phyloP scores from a whole-genome alignment of 352 stramenopile species.

The Phytophthora cryptogea region DNA sequence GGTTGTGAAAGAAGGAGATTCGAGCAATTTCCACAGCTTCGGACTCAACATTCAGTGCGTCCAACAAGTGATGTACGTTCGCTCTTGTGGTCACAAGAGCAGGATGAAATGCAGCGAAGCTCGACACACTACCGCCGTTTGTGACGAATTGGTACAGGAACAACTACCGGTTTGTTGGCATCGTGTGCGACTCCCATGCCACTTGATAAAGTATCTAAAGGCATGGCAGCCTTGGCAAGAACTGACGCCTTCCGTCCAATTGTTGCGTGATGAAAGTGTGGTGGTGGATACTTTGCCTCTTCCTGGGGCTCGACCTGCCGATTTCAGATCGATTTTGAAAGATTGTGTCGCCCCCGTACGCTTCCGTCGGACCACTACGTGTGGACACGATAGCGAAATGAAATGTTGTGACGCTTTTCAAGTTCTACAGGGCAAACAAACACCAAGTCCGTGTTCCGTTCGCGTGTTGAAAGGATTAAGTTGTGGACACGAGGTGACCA shows the following conservation, averaged over 20 bases:
- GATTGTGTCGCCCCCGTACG: constrained; percentile 44
- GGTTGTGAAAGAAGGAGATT: constrained; percentile 36
- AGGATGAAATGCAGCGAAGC: constrained; percentile 58
- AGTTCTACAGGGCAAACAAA: constrained; percentile 27
- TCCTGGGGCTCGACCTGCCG: constrained; percentile 29
- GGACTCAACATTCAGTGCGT: constrained; percentile 52
- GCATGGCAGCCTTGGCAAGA: constrained; percentile 59
- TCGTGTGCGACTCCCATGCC: constrained; percentile 43
- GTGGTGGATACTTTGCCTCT: constrained; percentile 42
- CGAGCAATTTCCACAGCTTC: constrained; percentile 42
- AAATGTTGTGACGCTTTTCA: constrained; percentile 59
- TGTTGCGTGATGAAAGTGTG: constrained; percentile 42
- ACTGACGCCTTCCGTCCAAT: constrained; percentile 17
- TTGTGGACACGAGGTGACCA: constrained; percentile 49
- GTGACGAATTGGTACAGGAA: constrained; percentile 34
- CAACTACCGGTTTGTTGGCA: constrained; percentile 55
- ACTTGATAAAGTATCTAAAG: constrained; percentile 28
- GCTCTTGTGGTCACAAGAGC: constrained; percentile 47
- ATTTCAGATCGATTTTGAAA: constrained; percentile 36
- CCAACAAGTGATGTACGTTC: constrained; percentile 37
- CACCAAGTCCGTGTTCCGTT: constrained; percentile 26
- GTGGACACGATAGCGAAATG: constrained; percentile 63
- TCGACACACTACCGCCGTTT: constrained; percentile 35
- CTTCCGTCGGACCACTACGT: constrained; percentile 43
- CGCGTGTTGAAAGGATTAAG: constrained; percentile 35